phyloP scores from a whole-genome alignment of 441 rosid genomes.

The Erysimum cheiri region DNA sequence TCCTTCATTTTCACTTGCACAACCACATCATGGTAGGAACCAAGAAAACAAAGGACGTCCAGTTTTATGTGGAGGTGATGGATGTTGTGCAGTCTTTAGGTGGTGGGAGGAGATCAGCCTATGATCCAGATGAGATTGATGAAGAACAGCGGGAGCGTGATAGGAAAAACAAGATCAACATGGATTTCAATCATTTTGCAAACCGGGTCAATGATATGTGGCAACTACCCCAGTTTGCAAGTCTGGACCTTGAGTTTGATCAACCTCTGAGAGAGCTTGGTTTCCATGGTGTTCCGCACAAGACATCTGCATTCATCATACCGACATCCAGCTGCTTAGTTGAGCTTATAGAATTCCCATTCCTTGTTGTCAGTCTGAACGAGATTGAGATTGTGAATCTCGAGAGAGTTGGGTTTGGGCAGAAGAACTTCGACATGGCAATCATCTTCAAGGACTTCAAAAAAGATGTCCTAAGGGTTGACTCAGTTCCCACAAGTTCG shows the following conservation, averaged over 20 bases:
- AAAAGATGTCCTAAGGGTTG: slow-evolving; percentile 80
- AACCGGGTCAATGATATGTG: slow-evolving; percentile 83
- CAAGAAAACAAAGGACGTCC: slow-evolving; percentile 90
- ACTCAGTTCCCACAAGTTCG: slow-evolving; percentile 79
- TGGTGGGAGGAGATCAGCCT: slow-evolving; percentile 87
- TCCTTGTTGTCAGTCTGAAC: slow-evolving; percentile 76
- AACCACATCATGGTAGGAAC: slow-evolving; percentile 93
- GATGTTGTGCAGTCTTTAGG: slow-evolving; percentile 83
- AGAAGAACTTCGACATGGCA: slow-evolving; percentile 93
- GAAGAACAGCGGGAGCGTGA: slow-evolving; percentile 92
- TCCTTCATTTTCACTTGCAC: slow-evolving; percentile 83
- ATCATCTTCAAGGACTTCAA: slow-evolving; percentile 90
- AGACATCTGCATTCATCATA: slow-evolving; percentile 77
- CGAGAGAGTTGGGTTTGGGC: slow-evolving; percentile 91
- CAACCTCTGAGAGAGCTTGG: slow-evolving; percentile 92
- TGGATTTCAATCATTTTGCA: slow-evolving; percentile 85
- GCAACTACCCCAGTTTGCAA: slow-evolving; percentile 75
- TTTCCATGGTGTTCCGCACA: slow-evolving; percentile 86
- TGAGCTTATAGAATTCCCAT: slow-evolving; percentile 80
- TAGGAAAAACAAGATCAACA: slow-evolving; percentile 82
- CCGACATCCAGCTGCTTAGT: slow-evolving; percentile 94
- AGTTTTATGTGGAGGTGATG: slow-evolving; percentile 89
- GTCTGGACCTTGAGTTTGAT: slow-evolving; percentile 87
- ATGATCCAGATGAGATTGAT: slow-evolving; percentile 93
- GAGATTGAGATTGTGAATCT: slow-evolving; percentile 96